These are phyloP conservation scores for Daedaleopsis nitida DNA, from an alignment of 768 basidiomycete genomes.

Conservation along the genomic window DNA sequence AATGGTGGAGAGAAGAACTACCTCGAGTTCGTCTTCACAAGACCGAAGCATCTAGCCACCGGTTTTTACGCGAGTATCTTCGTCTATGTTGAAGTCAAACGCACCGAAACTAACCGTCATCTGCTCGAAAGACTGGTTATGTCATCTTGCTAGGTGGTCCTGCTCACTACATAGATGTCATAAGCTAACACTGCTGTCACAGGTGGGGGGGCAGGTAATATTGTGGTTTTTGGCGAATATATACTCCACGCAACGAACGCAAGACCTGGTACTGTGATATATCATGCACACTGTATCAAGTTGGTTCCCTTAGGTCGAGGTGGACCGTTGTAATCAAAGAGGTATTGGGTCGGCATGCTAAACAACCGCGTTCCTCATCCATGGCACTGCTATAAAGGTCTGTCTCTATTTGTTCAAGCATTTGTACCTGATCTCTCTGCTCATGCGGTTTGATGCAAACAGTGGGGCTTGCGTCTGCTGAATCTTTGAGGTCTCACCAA, in stretches of 20 bases:
- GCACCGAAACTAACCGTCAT: not conserved
- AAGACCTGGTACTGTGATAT: not conserved
- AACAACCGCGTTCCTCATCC: conserved; percentile 1
- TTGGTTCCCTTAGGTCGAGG: not conserved
- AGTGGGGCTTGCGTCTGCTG: conserved; percentile 1
- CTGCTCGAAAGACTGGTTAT: not conserved
- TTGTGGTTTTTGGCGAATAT: conserved; percentile 72
- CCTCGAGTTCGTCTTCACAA: conserved; percentile 61
- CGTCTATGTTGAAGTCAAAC: not conserved
- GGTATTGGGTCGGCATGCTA: conserved; percentile 1
- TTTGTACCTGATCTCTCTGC: no score
- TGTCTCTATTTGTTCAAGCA: not conserved
- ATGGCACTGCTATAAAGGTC: conserved; percentile 23
- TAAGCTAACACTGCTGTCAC: conserved; percentile 36
- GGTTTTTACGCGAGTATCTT: conserved; percentile 34
- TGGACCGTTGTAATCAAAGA: conserved; percentile 1
- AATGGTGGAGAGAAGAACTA: conserved; percentile 76
- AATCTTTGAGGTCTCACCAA: conserved; percentile 10
- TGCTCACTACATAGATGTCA: conserved; percentile 51
- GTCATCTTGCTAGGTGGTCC: not conserved
- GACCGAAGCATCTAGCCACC: conserved; percentile 59
- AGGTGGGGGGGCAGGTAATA: conserved; percentile 51
- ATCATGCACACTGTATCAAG: no score
- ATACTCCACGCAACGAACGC: not conserved
- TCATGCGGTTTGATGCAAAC: no score